phyloP scores from a whole-genome alignment of 2,329 filamentous ascomycete genomes.

The Colletotrichum tofieldiae region DNA sequence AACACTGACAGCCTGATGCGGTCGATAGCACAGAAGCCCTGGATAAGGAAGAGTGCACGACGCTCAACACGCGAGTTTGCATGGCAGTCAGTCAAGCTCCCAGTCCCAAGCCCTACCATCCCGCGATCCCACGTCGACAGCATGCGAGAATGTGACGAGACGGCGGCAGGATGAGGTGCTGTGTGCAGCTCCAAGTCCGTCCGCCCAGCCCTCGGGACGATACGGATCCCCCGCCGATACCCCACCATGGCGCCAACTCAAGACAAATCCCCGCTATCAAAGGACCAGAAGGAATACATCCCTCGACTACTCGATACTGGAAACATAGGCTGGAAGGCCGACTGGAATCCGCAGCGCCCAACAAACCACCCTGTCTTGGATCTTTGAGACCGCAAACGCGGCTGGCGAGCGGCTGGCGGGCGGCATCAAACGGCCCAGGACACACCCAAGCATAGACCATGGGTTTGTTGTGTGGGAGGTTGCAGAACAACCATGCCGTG shows the following conservation, averaged over 20 bases:
- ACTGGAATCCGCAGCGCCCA: conserved; percentile 4
- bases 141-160: conserved; percentile 25
- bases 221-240: conserved; percentile 28
- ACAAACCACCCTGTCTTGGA: conserved; percentile 1
- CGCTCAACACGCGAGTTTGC: neutral
- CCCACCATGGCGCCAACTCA: conserved; percentile 22
- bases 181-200: conserved; percentile 8
- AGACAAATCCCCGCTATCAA: conserved; percentile 12
- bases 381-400: neutral
- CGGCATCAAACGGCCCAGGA: neutral
- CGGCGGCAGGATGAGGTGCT: conserved; percentile 17
- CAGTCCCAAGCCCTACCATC: conserved; percentile 7
- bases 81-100: neutral
- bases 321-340: neutral
- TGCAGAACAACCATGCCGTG: neutral
- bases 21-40: neutral
- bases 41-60: neutral
- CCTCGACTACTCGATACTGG: neutral
- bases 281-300: neutral
- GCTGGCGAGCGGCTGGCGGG: neutral
- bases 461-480: neutral
- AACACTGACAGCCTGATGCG: neutral
- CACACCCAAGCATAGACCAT: neutral
- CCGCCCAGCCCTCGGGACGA: conserved; percentile 18
- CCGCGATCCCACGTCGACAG: conserved; percentile 20